Base-by-base conservation (phyloP, 108 stramenopile species). In the Nitzschia palea region DNA sequence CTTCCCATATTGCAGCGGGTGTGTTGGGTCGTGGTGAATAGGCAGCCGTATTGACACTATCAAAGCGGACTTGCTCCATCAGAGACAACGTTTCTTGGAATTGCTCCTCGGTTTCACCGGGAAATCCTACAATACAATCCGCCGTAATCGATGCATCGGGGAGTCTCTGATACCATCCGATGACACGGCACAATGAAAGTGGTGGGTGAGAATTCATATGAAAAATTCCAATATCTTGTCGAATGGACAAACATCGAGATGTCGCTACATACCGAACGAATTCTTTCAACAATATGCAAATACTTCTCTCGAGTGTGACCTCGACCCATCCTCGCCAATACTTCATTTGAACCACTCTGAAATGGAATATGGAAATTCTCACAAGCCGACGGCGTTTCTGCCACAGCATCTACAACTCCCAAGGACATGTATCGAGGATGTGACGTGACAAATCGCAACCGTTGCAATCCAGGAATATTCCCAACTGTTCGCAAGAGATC, bases 371-470 rank as follows among this genome's bases (percentile, higher is more conserved):
- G 95, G 62, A 97, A 96, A 63, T 77, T 80, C 62, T 95, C 91
- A 66, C 93, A 93, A 0, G 90, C 87, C 22, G 90, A 61, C 8
- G 87, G 81, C 8, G 91, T 88, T 22, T 94, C 88, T 31, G 95
- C 92, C 26, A 98, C 96, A 15, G 95, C 94, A 70, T 97, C 95
- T 4, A 98, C 86, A 0, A 97, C 97, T 25, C 89, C 88, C 56
- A 93, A 73, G 40, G 87, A 88, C 91, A 97, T 97, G 80, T 98
- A 98, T 14, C 94, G 83, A 18, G 98, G 98, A 78, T 98, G 98
- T 6, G 92, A 94, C 20, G 98, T 98, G 4, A 98, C 95, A 65
- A 96, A 98, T 26, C 98, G 89, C 30, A 98, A 71, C 14, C 98
- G 80, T 55, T 90, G 63, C 75, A 93, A 81, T n/a, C 92, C 93